Evolutionary conservation across 352 stramenopile species (phyloP).

Genomic region (Globisporangium parvum): DNA sequence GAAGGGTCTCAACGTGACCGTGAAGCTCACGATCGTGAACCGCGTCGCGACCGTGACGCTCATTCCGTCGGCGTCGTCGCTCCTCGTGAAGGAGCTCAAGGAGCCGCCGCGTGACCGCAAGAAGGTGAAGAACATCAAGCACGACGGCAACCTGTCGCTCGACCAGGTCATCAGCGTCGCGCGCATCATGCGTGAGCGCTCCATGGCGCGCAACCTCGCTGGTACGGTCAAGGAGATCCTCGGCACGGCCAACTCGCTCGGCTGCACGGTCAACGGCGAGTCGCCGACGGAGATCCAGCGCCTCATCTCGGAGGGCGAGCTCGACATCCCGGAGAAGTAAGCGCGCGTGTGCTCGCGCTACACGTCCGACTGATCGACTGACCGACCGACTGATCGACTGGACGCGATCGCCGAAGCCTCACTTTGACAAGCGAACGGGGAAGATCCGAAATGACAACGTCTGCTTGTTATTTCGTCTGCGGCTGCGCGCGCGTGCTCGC

Average conservation of each 20-base stretch:
- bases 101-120: slow-evolving; percentile 99
- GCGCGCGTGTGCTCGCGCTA: background rate
- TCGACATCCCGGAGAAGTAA: slow-evolving; percentile 98
- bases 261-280: slow-evolving; percentile 99
- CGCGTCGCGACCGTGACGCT: slow-evolving; percentile 95
- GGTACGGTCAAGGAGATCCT: slow-evolving; percentile 99
- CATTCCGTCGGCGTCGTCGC: slow-evolving; percentile 96
- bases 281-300: slow-evolving; percentile 95
- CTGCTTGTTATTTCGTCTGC: slow-evolving; percentile 12
- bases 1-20: slow-evolving; percentile 99
- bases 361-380: slow-evolving; percentile 3
- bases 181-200: slow-evolving; percentile 96
- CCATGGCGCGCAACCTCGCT: slow-evolving; percentile 93
- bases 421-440: slow-evolving; percentile 10
- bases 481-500: background rate
- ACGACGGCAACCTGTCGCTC: slow-evolving; percentile 99
- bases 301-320: slow-evolving; percentile 94
- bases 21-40: slow-evolving; percentile 99
- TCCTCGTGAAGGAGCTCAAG: slow-evolving; percentile 99
- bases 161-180: slow-evolving; percentile 99
- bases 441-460: slow-evolving; percentile 12
- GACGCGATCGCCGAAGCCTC: slow-evolving; percentile 1
- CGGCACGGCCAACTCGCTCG: slow-evolving; percentile 97
- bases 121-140: slow-evolving; percentile 99
- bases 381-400: background rate